phyloP scores from a whole-genome alignment of 2,329 filamentous ascomycete genomes.

The Mollisia scopiformis region DNA sequence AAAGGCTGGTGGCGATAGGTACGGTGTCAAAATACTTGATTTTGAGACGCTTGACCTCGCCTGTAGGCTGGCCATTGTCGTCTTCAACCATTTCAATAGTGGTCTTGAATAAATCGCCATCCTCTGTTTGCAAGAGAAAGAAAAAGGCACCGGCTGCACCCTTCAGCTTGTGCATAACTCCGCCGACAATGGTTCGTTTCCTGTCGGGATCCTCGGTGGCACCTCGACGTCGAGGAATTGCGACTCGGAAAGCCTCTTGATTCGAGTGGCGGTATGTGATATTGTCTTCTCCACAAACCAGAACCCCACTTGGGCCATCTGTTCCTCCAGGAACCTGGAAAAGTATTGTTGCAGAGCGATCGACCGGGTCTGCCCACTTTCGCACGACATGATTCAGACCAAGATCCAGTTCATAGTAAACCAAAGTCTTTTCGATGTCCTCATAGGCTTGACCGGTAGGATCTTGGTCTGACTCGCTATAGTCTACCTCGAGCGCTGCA shows the following conservation, averaged over 20 bases:
- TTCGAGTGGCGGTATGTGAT: constrained; percentile 98
- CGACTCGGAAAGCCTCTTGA: constrained; percentile 84
- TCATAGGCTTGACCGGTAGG: constrained; percentile 80
- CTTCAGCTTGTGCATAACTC: constrained; percentile 97
- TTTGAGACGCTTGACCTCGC: constrained; percentile 80
- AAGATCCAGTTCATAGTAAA: constrained; percentile 97
- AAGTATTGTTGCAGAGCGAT: constrained; percentile 83
- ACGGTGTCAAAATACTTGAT: constrained; percentile 99
- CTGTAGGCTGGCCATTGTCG: constrained; percentile 74
- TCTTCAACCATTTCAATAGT: constrained; percentile 91
- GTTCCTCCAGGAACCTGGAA: constrained; percentile 95
- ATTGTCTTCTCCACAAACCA: constrained; percentile 92
- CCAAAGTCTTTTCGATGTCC: constrained; percentile 85
- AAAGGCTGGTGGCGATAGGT: constrained; percentile 82
- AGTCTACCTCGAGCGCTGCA: constrained; percentile 91
- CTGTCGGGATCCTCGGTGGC: constrained; percentile 90
- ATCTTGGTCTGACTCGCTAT: constrained; percentile 89
- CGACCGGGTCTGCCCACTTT: constrained; percentile 94
- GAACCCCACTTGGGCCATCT: constrained; percentile 90
- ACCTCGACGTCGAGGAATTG: constrained; percentile 84
- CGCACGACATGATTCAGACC: constrained; percentile 96
- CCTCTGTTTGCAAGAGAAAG: constrained; percentile 92
- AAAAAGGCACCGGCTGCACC: constrained; percentile 85
- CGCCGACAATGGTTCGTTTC: constrained; percentile 83
- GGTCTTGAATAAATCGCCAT: constrained; percentile 97